A percentile compares a stretch with the other conserved stretches of the same genome.
Evolutionary conservation across 2,329 filamentous ascomycete species (phyloP).

Genomic region (Diplodia corticola): DNA sequence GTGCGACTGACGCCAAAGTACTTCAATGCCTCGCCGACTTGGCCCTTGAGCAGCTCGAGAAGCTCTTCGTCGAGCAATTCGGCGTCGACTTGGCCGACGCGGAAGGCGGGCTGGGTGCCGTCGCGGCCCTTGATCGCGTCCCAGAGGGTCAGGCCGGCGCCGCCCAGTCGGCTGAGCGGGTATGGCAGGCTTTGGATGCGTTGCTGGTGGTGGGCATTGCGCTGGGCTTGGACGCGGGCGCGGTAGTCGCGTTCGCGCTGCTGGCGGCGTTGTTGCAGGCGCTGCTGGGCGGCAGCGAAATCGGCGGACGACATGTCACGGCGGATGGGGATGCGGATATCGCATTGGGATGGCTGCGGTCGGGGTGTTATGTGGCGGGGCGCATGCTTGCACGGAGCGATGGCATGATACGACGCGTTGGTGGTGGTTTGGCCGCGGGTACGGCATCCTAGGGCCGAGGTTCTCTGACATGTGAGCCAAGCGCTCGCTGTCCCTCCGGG

Average conservation of each 20-base stretch:
- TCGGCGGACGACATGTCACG: slow-evolving; percentile 57
- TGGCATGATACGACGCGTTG: slow-evolving; percentile 10
- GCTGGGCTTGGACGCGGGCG: slow-evolving; percentile 54
- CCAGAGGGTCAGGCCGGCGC: slow-evolving; percentile 60
- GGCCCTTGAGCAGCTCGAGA: slow-evolving; percentile 76
- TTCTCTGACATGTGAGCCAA: slow-evolving; percentile 17
- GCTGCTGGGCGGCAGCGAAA: slow-evolving; percentile 87
- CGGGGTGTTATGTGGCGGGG: background rate
- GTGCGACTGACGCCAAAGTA: slow-evolving; percentile 67
- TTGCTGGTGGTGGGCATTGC: slow-evolving; percentile 40
- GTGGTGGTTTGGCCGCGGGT: slow-evolving; percentile 10
- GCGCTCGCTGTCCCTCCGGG: background rate
- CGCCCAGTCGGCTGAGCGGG: slow-evolving; percentile 61
- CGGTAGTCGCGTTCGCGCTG: slow-evolving; percentile 69
- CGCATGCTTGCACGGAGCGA: background rate
- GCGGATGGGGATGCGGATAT: slow-evolving; percentile 2
- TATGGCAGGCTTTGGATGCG: slow-evolving; percentile 48
- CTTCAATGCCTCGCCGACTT: slow-evolving; percentile 84
- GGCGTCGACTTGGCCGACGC: slow-evolving; percentile 93
- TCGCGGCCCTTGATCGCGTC: slow-evolving; percentile 70
- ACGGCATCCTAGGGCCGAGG: slow-evolving; percentile 1
- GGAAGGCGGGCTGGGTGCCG: slow-evolving; percentile 80
- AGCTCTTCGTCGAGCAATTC: slow-evolving; percentile 94
- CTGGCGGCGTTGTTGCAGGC: slow-evolving; percentile 77
- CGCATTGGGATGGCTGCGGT: background rate